A percentile compares a stretch with the other conserved stretches of the same genome.
These are phyloP conservation scores for Calonectria pseudoreteaudii DNA, from an alignment of 2,329 filamentous ascomycete species.

Conservation along the genomic window DNA sequence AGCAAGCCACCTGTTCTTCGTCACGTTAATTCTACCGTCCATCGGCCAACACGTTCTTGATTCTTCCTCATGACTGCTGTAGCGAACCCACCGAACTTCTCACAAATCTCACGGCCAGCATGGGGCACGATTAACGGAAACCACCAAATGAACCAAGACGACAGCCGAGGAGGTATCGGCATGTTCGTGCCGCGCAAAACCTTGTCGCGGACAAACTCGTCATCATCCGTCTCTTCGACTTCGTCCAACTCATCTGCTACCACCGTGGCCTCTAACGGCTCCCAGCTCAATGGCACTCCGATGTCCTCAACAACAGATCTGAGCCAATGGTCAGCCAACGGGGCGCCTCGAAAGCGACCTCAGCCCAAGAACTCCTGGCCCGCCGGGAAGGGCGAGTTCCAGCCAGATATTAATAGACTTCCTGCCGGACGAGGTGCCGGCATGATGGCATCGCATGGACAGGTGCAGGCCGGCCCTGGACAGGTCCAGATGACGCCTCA, in stretches of 20 bases:
- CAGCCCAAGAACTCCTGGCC: slow-evolving; percentile 65
- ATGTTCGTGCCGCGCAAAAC: slow-evolving; percentile 93
- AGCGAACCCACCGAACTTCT: slow-evolving; percentile 72
- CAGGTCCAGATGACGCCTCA: slow-evolving; percentile 56
- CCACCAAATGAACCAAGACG: slow-evolving; percentile 83
- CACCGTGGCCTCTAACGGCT: slow-evolving; percentile 71
- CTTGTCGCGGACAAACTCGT: slow-evolving; percentile 89
- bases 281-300: slow-evolving; percentile 71
- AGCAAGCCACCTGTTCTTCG: slow-evolving; percentile 33
- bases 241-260: slow-evolving; percentile 73
- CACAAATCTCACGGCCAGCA: slow-evolving; percentile 73
- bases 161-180: slow-evolving; percentile 72
- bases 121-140: slow-evolving; percentile 71
- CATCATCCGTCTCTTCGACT: slow-evolving; percentile 89
- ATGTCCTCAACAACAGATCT: slow-evolving; percentile 60
- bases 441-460: slow-evolving; percentile 48
- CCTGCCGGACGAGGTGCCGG: slow-evolving; percentile 58
- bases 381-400: slow-evolving; percentile 59
- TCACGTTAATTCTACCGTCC: slow-evolving; percentile 34
- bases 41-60: slow-evolving; percentile 38
- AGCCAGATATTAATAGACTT: slow-evolving; percentile 61
- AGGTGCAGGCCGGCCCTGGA: slow-evolving; percentile 47
- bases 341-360: slow-evolving; percentile 63
- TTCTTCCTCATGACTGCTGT: slow-evolving; percentile 73
- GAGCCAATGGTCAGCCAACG: slow-evolving; percentile 62